Evolutionary conservation across 2,329 filamentous ascomycete genomes (phyloP).

Genomic region (Neofusicoccum sp.): DNA sequence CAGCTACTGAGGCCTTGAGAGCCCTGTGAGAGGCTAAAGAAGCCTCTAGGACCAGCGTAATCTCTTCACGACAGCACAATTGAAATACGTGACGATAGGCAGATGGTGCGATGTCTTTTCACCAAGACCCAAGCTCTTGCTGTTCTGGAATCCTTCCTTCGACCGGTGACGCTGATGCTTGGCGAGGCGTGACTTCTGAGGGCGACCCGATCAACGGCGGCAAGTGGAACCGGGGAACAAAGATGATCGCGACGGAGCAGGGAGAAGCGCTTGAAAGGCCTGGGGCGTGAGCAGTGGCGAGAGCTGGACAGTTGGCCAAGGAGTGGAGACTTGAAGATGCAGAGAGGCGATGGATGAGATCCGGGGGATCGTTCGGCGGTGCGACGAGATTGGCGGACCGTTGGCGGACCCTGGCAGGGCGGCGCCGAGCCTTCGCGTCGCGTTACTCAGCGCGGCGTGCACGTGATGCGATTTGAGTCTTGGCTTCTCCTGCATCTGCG

Average conservation of each 20-base stretch:
- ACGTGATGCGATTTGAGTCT: not conserved
- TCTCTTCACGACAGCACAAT: not conserved
- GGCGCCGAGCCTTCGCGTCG: not conserved
- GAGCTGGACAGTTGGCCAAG: not conserved
- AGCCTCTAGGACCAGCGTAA: not conserved
- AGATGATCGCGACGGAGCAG: not conserved
- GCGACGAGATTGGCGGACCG: slow-evolving; percentile 19
- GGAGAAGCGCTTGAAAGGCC: not conserved
- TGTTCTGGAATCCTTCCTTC: not conserved
- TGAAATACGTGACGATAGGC: not conserved
- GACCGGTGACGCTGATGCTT: not conserved
- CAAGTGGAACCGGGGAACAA: not conserved
- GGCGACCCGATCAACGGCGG: not conserved
- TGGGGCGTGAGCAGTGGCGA: not conserved
- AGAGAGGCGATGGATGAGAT: not conserved
- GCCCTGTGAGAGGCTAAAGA: not conserved
- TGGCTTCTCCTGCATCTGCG: not conserved
- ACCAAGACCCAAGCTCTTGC: not conserved
- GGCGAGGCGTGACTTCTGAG: slow-evolving; percentile 1
- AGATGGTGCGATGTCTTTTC: not conserved
- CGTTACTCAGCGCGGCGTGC: not conserved
- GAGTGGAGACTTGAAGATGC: not conserved
- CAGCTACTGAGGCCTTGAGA: not conserved
- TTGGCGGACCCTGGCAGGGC: not conserved
- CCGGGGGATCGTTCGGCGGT: slow-evolving; percentile 13